Percentiles rank a stretch among this genome's conserved stretches.
These are phyloP conservation scores for Geoglossum glabrum DNA, from an alignment of 495 filamentous ascomycete genomes.

Conservation along the genomic window DNA sequence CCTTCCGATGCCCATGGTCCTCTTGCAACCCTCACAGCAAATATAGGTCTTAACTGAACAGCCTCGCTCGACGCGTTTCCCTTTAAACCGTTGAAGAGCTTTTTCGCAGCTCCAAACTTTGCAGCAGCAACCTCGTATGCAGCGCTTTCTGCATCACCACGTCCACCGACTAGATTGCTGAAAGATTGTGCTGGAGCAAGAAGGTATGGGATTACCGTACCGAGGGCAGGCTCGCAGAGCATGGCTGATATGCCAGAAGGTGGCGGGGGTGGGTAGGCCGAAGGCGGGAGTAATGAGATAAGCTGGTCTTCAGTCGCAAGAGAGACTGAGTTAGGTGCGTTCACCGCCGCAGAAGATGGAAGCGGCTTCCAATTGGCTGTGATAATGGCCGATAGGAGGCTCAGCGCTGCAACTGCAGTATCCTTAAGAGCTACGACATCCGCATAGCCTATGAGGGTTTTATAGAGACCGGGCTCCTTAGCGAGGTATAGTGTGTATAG, in stretches of 20 bases:
- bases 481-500: slow-evolving; percentile 36
- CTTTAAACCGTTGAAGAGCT: slow-evolving; percentile 21
- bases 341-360: slow-evolving; percentile 11
- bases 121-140: slow-evolving; percentile 39
- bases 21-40: neutral
- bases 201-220: slow-evolving; percentile 34
- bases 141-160: slow-evolving; percentile 34
- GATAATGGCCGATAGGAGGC: slow-evolving; percentile 30
- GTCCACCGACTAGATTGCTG: slow-evolving; percentile 35
- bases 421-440: slow-evolving; percentile 40
- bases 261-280: slow-evolving; percentile 22
- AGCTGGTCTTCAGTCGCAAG: slow-evolving; percentile 25
- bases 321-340: slow-evolving; percentile 17
- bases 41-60: neutral
- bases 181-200: slow-evolving; percentile 37
- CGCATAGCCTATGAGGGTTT: slow-evolving; percentile 28
- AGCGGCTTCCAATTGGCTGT: slow-evolving; percentile 33
- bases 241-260: slow-evolving; percentile 29
- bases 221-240: slow-evolving; percentile 30
- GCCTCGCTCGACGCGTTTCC: neutral
- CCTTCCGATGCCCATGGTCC: neutral
- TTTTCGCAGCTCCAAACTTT: slow-evolving; percentile 35
- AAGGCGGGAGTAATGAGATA: slow-evolving; percentile 18
- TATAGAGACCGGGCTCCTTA: slow-evolving; percentile 29
- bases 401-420: slow-evolving; percentile 32